phyloP scores from a whole-genome alignment of 257 asterid genomes.

The Eustoma russellianum region DNA sequence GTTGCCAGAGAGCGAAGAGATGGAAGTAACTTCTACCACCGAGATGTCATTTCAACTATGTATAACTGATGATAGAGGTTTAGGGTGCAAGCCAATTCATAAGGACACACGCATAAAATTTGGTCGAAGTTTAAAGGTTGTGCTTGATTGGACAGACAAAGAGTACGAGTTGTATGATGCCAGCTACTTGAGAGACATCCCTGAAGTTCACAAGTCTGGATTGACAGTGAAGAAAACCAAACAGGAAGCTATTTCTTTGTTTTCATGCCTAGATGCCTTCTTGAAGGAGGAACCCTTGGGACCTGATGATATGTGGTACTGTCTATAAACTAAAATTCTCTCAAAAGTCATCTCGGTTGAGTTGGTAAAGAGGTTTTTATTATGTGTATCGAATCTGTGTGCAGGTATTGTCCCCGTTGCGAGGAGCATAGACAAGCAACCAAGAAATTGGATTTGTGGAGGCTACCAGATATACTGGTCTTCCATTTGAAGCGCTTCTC shows the following conservation, averaged over 20 bases:
- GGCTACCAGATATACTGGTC: conserved; percentile 80
- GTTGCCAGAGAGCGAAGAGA: conserved; percentile 32
- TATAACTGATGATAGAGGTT: conserved; percentile 58
- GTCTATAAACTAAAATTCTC: conserved; percentile 1
- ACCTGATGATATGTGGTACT: conserved; percentile 98
- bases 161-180: conserved; percentile 61
- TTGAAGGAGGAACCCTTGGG: conserved; percentile 94
- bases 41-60: conserved; percentile 64
- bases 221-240: conserved; percentile 69
- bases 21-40: conserved; percentile 38
- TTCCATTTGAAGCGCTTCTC: conserved; percentile 90
- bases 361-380: neutral
- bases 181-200: conserved; percentile 68
- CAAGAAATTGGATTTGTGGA: conserved; percentile 92
- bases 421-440: conserved; percentile 93
- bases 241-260: conserved; percentile 81
- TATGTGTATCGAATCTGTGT: conserved; percentile 4
- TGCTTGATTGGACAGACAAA: conserved; percentile 76
- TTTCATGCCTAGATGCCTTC: conserved; percentile 93
- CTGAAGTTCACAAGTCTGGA: conserved; percentile 73
- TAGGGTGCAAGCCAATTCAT: conserved; percentile 45
- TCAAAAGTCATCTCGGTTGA: neutral
- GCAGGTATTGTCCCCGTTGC: conserved; percentile 94
- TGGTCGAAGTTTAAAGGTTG: conserved; percentile 38
- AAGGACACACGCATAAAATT: conserved; percentile 53